phyloP scores from a whole-genome alignment of 1,284 basidiomycete genomes.

The Lentinula novae-zelandiae region DNA sequence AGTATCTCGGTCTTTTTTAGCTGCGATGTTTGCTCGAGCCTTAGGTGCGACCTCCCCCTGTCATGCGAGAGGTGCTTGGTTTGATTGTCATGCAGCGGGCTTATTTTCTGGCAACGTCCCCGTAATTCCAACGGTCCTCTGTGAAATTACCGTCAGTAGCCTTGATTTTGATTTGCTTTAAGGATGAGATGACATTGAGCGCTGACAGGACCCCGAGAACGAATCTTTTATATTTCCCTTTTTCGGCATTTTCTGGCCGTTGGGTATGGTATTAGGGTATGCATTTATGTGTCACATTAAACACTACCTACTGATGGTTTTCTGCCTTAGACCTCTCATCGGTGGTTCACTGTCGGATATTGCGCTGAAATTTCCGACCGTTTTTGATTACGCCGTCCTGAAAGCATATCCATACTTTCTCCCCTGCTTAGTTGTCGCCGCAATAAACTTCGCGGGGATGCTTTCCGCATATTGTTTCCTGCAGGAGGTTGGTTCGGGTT shows the following conservation, averaged over 20 bases:
- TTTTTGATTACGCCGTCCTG: conserved; percentile 8
- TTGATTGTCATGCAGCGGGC: conserved; percentile 40
- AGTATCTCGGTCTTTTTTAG: conserved; percentile 43
- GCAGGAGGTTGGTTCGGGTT: conserved; percentile 5
- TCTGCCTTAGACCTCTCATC: conserved; percentile 10
- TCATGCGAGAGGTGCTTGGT: not conserved
- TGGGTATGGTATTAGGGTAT: conserved; percentile 54
- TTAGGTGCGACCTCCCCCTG: not conserved
- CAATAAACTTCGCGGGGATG: conserved; percentile 1
- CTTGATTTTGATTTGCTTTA: conserved; percentile 50
- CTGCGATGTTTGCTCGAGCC: conserved; percentile 41
- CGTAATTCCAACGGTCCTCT: conserved; percentile 52
- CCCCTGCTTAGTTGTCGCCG: conserved; percentile 9
- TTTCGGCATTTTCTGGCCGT: conserved; percentile 37
- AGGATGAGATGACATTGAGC: conserved; percentile 29
- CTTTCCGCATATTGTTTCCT: conserved; percentile 3
- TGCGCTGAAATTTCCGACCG: conserved; percentile 2
- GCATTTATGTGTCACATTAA: not conserved
- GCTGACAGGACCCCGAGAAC: not conserved
- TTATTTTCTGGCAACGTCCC: conserved; percentile 57
- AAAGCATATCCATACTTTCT: conserved; percentile 10
- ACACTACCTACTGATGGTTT: not conserved
- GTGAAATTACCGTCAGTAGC: conserved; percentile 61
- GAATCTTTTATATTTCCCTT: not conserved
- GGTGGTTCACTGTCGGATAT: conserved; percentile 12